Evolutionary conservation across 768 basidiomycete species (phyloP), one percentile per base, ranked within the genome.

Genomic region (Termitomyces bulborhizus): DNA sequence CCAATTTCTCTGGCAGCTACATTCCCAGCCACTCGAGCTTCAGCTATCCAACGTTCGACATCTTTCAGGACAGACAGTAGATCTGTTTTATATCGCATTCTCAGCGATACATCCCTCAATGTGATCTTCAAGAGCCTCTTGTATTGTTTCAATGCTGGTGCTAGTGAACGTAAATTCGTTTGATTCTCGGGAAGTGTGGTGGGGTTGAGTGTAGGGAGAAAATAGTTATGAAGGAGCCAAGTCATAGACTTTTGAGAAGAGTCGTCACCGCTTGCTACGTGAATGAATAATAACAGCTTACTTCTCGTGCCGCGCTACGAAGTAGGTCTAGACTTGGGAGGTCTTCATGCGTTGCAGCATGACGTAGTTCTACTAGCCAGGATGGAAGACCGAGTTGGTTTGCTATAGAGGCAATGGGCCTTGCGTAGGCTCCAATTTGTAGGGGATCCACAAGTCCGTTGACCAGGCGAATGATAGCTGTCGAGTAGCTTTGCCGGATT

Each of bases 281-380:
- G 43, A 21, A 50, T 34, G 31, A 7, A 56, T 16, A 51, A 48
- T n/a, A 37, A 46, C 13, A 21, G 39, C 60, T 51, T 57, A 76
- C 93, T 80, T 95, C 87, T 53, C 77, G 75, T 32, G 86, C 82
- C 0, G 85, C 93, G 56, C 90, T 84, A 52, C 88, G 80, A 16
- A 97, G 76, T 4, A 94, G 69, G 51, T 86, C 83, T 9, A 98
- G 74, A 60, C 86, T 86, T 0, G 96, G 97, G 12, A 98, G 72
- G 57, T 96, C 92, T 64, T 98, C 96, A 64, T 98, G 97, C 1
- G 97, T 99, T 12, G 92, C 91, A 27, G 93, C 91, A 72, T 98
- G 97, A 40, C 97, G 79, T 11, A 98, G 76, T 61, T 96, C 92
- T 12, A 99, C 94, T 9, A 98, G 76, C 86, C 90, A 94, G 0